Conservation (phyloP, 1,284 basidiomycete species). For the Lentinus polychrous region DNA sequence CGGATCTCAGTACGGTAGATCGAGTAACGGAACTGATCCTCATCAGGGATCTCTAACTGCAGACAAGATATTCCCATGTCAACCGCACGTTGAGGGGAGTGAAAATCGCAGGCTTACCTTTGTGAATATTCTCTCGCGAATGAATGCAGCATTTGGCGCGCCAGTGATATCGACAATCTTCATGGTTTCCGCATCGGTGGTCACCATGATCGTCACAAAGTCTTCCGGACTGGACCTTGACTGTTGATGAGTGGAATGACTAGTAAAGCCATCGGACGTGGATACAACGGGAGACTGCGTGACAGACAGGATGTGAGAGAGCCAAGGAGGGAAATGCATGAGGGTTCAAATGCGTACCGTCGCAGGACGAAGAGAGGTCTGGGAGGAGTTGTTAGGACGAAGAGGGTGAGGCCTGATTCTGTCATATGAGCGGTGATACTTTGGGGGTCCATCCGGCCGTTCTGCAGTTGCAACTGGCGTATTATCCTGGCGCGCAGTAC, state of each 20-base stretch:
- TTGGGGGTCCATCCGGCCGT: slow-evolving; percentile 19
- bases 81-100: not conserved
- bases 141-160: slow-evolving; percentile 61
- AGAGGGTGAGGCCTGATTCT: slow-evolving; percentile 19
- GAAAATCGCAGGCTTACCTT: slow-evolving; percentile 49
- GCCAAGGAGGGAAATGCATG: slow-evolving; percentile 6
- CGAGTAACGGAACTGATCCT: slow-evolving; percentile 70
- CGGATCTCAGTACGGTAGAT: slow-evolving; percentile 85
- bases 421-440: slow-evolving; percentile 17
- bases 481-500: slow-evolving; percentile 28
- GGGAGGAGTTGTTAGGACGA: slow-evolving; percentile 16
- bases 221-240: slow-evolving; percentile 26
- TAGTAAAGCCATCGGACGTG: slow-evolving; percentile 21
- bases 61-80: slow-evolving; percentile 8
- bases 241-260: slow-evolving; percentile 13
- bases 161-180: slow-evolving; percentile 73
- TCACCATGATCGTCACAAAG: slow-evolving; percentile 65
- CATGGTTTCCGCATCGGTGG: slow-evolving; percentile 77
- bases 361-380: slow-evolving; percentile 22
- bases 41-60: slow-evolving; percentile 79
- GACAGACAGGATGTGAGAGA: slow-evolving; percentile 12
- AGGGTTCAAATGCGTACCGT: slow-evolving; percentile 33
- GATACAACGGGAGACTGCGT: slow-evolving; percentile 42
- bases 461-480: slow-evolving; percentile 20
- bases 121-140: slow-evolving; percentile 80